These are phyloP conservation scores for Scytalidium lignicola DNA, from an alignment of 2,329 filamentous ascomycete genomes.

Conservation along the genomic window DNA sequence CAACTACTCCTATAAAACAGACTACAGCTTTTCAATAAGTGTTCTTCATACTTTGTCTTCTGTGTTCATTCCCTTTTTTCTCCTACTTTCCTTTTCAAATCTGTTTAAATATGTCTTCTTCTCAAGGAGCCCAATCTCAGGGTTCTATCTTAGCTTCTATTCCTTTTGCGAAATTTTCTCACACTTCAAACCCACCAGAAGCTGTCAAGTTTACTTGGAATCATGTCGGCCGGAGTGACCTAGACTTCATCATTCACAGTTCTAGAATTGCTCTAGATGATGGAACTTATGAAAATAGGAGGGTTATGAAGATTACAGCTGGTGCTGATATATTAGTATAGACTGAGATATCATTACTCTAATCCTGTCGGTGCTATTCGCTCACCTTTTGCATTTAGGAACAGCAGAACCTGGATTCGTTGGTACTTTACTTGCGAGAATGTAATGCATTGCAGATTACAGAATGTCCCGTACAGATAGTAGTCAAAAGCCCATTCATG, in stretches of 20 bases:
- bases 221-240: constrained; percentile 23
- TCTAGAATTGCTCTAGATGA: constrained; percentile 12
- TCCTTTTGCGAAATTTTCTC: constrained; percentile 27
- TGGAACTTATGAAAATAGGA: constrained; percentile 13
- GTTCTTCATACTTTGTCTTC: neutral
- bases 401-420: constrained; percentile 22
- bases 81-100: constrained; percentile 16
- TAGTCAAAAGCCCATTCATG: constrained; percentile 26
- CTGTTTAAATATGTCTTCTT: constrained; percentile 1
- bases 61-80: constrained; percentile 1
- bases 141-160: constrained; percentile 14
- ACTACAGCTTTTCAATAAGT: neutral
- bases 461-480: constrained; percentile 27
- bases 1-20: neutral
- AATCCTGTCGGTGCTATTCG: neutral
- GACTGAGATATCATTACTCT: neutral
- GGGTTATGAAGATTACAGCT: constrained; percentile 33
- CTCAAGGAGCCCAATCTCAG: constrained; percentile 7
- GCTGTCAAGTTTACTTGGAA: constrained; percentile 20
- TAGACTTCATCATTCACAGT: constrained; percentile 22
- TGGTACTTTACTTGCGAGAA: constrained; percentile 14
- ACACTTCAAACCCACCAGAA: constrained; percentile 17
- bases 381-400: constrained; percentile 15
- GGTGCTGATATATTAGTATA: constrained; percentile 37
- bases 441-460: constrained; percentile 11